phyloP scores from a whole-genome alignment of 495 filamentous ascomycete genomes.

The Penicillium lagena region DNA sequence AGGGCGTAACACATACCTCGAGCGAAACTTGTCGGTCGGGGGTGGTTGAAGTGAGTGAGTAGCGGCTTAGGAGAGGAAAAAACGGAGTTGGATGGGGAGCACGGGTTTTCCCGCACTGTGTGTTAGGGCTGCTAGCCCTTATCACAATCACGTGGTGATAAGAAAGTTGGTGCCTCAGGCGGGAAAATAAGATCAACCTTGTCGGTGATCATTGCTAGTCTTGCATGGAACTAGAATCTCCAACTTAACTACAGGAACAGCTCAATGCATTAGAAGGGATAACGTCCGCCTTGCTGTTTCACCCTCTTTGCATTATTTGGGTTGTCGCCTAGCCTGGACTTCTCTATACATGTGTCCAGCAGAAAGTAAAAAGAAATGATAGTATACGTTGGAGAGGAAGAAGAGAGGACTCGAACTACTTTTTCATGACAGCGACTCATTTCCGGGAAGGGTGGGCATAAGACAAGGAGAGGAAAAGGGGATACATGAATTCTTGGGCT shows the following conservation, averaged over 20 bases:
- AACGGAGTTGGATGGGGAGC: too few species aligned
- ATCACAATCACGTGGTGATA: slow-evolving; percentile 3
- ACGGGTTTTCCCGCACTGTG: slow-evolving; percentile 25
- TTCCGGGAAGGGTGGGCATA: slow-evolving; percentile 10
- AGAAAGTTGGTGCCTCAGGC: slow-evolving; percentile 25
- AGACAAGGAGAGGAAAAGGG: slow-evolving; percentile 14
- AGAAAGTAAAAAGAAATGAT: slow-evolving; percentile 1
- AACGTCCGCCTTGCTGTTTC: too few species aligned
- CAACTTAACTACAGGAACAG: too few species aligned
- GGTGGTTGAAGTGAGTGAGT: slow-evolving; percentile 6
- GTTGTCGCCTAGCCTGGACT: too few species aligned
- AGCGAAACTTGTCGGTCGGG: slow-evolving; percentile 20
- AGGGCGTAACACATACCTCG: slow-evolving; percentile 40
- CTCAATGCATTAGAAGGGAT: too few species aligned
- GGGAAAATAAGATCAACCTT: neutral
- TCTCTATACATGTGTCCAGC: too few species aligned
- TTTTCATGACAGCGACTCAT: slow-evolving; percentile 35
- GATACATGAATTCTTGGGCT: slow-evolving; percentile 47
- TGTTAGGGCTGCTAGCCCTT: slow-evolving; percentile 32
- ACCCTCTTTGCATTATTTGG: too few species aligned
- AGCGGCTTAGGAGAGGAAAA: slow-evolving; percentile 15
- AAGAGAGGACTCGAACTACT: slow-evolving; percentile 14
- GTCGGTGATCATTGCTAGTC: too few species aligned
- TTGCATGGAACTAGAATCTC: too few species aligned
- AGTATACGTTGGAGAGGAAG: slow-evolving; percentile 24